A percentile compares a stretch with the other conserved stretches of the same genome.
These are phyloP conservation scores for Coemansia sp. DNA, from an alignment of 192 early-diverging fungal genomes.

Conservation along the genomic window DNA sequence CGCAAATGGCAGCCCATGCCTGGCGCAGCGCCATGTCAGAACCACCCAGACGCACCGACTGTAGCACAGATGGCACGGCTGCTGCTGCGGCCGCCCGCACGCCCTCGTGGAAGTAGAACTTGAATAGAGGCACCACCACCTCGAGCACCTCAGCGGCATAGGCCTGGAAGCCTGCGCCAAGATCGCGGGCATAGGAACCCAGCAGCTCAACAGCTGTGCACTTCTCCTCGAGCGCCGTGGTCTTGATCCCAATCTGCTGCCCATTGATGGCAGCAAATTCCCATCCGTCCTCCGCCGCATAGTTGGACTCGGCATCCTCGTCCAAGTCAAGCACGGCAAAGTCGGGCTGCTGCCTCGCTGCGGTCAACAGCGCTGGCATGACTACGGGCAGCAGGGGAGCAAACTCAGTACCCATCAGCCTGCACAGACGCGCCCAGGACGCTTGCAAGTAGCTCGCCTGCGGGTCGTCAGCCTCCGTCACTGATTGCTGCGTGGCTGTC, in stretches of 20 bases:
- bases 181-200: slow-evolving; percentile 87
- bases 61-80: slow-evolving; percentile 78
- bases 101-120: slow-evolving; percentile 98
- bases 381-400: slow-evolving; percentile 88
- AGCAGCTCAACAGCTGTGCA: slow-evolving; percentile 98
- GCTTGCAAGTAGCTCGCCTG: slow-evolving; percentile 89
- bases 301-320: slow-evolving; percentile 83
- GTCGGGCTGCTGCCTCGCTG: slow-evolving; percentile 90
- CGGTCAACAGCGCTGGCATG: slow-evolving; percentile 85
- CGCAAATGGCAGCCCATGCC: slow-evolving; percentile 70
- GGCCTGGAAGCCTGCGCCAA: slow-evolving; percentile 84
- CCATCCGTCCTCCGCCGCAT: slow-evolving; percentile 97
- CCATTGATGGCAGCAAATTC: slow-evolving; percentile 90
- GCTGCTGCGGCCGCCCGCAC: slow-evolving; percentile 85
- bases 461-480: slow-evolving; percentile 90
- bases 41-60: slow-evolving; percentile 54
- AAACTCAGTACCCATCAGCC: slow-evolving; percentile 91
- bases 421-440: slow-evolving; percentile 97
- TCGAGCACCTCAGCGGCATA: slow-evolving; percentile 83
- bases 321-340: slow-evolving; percentile 82
- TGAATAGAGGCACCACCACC: slow-evolving; percentile 84
- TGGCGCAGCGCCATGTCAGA: slow-evolving; percentile 42
- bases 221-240: slow-evolving; percentile 95
- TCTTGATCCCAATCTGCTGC: slow-evolving; percentile 95
- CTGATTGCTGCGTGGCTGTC: slow-evolving; percentile 72